These are phyloP conservation scores for Phlyctochytrium planicorne DNA, from an alignment of 192 early-diverging fungal genomes.

Conservation along the genomic window DNA sequence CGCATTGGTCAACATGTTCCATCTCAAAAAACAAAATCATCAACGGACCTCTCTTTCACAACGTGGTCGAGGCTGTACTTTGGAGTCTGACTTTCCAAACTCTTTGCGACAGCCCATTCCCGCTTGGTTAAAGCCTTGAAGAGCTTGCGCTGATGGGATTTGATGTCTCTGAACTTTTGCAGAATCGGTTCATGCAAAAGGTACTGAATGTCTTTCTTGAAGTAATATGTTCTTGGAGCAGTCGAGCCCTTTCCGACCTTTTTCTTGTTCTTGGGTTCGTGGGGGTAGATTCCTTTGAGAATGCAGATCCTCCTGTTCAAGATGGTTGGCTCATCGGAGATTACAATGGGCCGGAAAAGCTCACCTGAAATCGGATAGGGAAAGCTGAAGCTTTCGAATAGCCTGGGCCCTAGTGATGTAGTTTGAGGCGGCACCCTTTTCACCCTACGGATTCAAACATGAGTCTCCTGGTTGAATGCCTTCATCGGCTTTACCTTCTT, in stretches of 20 bases:
- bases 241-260: constrained; percentile 90
- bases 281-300: constrained; percentile 97
- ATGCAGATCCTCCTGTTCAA: constrained; percentile 86
- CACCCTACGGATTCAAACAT: constrained; percentile 63
- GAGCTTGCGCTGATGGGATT: constrained; percentile 83
- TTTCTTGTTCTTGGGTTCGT: constrained; percentile 91
- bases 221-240: constrained; percentile 85
- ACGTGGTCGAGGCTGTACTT: constrained; percentile 89
- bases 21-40: background rate
- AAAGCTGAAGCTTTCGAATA: constrained; percentile 91
- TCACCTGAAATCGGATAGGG: constrained; percentile 89
- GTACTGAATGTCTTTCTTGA: constrained; percentile 94
- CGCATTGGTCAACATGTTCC: constrained; percentile 7
- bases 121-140: constrained; percentile 81
- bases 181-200: constrained; percentile 93
- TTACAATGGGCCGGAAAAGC: background rate
- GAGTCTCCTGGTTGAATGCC: too few relatives aligned
- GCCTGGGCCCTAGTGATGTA: constrained; percentile 89
- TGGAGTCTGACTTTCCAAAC: constrained; percentile 74
- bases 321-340: background rate
- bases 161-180: constrained; percentile 89
- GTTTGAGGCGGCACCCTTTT: constrained; percentile 83
- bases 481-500: too few relatives aligned
- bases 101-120: constrained; percentile 74
- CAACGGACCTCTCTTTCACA: constrained; percentile 79